phyloP scores from a whole-genome alignment of 495 filamentous ascomycete genomes.

The Trichoderma parareesei region DNA sequence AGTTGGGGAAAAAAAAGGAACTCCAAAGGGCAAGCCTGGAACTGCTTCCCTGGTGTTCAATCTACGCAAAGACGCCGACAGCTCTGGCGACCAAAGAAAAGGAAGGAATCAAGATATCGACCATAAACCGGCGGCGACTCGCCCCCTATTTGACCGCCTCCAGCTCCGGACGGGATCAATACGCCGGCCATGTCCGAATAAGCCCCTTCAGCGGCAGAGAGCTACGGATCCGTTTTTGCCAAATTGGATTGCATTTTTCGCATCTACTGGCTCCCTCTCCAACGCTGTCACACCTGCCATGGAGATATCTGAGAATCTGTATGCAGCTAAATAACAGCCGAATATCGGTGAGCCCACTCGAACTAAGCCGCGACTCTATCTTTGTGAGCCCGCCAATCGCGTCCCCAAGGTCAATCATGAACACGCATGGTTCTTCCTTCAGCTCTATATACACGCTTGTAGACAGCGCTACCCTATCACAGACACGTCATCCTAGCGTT shows the following conservation, averaged over 20 bases:
- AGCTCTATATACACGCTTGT: too few species aligned
- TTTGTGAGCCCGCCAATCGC: neutral
- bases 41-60: too few species aligned
- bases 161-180: neutral
- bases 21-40: neutral
- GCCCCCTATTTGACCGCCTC: neutral
- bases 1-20: neutral
- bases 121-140: neutral
- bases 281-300: neutral
- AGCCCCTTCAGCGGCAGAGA: neutral
- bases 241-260: neutral
- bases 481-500: too few species aligned
- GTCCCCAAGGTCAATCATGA: too few species aligned
- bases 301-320: neutral
- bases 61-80: too few species aligned
- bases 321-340: neutral
- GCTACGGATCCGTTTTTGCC: neutral
- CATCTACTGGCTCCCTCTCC: neutral
- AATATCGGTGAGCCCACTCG: neutral
- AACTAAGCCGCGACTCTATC: neutral
- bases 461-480: too few species aligned
- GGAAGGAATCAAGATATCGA: too few species aligned
- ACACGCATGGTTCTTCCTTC: too few species aligned
- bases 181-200: neutral
- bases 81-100: neutral